Evolutionary conservation across 148 eudicot genomes (phyloP).

Genomic region (Camellia japonica): DNA sequence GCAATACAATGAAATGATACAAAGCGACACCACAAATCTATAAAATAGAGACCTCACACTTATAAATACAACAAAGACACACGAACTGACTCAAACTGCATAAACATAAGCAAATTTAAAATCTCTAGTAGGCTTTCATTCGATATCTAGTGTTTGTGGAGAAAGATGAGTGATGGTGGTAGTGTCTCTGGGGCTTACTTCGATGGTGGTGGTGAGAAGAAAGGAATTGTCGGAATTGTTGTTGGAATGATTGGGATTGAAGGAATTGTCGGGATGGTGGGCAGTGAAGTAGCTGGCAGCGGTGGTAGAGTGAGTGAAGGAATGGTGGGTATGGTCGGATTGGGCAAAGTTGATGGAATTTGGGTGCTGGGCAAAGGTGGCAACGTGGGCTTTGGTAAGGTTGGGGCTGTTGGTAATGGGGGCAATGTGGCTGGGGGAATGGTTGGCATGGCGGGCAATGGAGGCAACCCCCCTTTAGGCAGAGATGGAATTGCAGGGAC

Average conservation of each 20-base stretch:
- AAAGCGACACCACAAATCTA: not conserved
- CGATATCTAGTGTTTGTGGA: not conserved
- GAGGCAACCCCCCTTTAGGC: constrained; percentile 17
- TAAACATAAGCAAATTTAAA: not conserved
- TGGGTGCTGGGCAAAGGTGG: constrained; percentile 4
- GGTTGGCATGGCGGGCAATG: constrained; percentile 19
- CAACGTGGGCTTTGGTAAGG: constrained; percentile 16
- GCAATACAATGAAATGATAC: not conserved
- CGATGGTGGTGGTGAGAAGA: constrained; percentile 2
- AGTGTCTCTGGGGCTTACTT: not conserved
- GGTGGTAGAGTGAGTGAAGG: constrained; percentile 12
- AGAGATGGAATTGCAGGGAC: constrained; percentile 8
- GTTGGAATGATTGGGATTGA: constrained; percentile 1
- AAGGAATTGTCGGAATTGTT: not conserved
- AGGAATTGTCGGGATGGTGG: not conserved
- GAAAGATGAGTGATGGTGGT: not conserved
- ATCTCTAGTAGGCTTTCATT: not conserved
- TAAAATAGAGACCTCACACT: not conserved
- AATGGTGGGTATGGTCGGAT: not conserved
- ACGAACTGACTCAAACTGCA: not conserved
- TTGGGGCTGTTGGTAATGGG: not conserved
- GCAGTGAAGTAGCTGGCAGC: constrained; percentile 1
- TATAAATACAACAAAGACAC: not conserved
- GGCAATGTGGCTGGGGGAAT: constrained; percentile 13
- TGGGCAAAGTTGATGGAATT: constrained; percentile 8